A percentile compares a stretch with the other conserved stretches of the same genome.
These are phyloP conservation scores for Leccinum truebloodii DNA, from an alignment of 768 basidiomycete species.

Conservation along the genomic window DNA sequence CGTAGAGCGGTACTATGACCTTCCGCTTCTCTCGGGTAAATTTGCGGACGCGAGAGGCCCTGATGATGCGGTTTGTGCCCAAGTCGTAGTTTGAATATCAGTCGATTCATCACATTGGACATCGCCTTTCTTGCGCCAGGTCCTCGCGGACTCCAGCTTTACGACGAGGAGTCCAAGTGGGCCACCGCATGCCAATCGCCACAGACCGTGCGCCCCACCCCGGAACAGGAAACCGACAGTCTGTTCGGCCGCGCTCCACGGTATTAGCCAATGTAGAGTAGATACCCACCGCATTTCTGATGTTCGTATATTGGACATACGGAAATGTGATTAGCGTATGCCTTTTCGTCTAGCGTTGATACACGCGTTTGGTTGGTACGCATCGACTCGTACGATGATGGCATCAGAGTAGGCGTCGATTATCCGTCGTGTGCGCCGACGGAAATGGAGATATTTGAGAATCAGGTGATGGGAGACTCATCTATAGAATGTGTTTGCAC, in stretches of 20 bases:
- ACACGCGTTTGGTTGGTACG: not conserved
- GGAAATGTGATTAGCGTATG: not conserved
- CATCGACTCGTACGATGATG: not conserved
- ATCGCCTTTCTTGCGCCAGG: not conserved
- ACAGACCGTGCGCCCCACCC: not conserved
- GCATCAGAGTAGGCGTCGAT: conserved; percentile 9
- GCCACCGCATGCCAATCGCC: not conserved
- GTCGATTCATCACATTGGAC: not conserved
- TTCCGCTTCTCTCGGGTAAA: not conserved
- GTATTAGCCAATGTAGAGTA: not conserved
- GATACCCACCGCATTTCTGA: not conserved
- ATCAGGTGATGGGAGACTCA: conserved; percentile 5
- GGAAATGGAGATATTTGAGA: conserved; percentile 12
- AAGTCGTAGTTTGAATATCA: not conserved
- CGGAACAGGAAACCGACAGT: not conserved
- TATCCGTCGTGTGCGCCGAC: not conserved
- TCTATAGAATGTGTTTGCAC: not conserved
- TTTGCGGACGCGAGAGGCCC: not conserved
- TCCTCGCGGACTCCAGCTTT: conserved; percentile 1
- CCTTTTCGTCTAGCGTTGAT: not conserved
- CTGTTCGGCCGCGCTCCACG: conserved; percentile 3
- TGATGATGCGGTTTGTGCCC: not conserved
- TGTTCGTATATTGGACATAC: not conserved
- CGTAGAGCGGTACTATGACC: not conserved
- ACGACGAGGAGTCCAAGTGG: not conserved